phyloP scores from a whole-genome alignment of 768 basidiomycete genomes.

The Hydnomerulius pinastri region DNA sequence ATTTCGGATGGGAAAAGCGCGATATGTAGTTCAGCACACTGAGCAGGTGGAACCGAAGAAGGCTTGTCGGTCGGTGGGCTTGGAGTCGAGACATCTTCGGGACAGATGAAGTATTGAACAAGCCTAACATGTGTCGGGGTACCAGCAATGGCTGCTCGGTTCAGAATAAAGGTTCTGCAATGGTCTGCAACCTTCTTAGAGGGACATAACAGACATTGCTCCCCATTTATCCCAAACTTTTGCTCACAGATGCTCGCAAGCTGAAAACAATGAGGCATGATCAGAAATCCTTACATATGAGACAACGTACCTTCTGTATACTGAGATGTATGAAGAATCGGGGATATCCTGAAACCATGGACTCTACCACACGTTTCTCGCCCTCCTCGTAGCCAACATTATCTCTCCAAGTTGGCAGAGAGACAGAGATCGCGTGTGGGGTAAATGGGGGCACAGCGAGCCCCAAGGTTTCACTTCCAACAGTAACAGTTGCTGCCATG shows the following conservation, averaged over 20 bases:
- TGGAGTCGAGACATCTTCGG: slow-evolving; percentile 44
- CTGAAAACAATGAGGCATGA: slow-evolving; percentile 40
- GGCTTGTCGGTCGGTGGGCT: slow-evolving; percentile 16
- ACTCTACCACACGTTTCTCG: slow-evolving; percentile 71
- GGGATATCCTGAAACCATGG: slow-evolving; percentile 90
- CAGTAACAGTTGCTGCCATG: slow-evolving; percentile 8
- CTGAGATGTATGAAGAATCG: slow-evolving; percentile 90
- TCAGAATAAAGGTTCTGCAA: slow-evolving; percentile 72
- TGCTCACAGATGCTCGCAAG: slow-evolving; percentile 75
- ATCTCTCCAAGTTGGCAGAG: slow-evolving; percentile 89
- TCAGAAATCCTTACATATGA: background rate
- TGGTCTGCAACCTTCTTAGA: slow-evolving; percentile 70
- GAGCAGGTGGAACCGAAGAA: slow-evolving; percentile 23
- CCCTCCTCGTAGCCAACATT: slow-evolving; percentile 93
- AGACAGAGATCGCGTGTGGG: slow-evolving; percentile 93
- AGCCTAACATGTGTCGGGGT: slow-evolving; percentile 51
- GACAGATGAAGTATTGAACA: slow-evolving; percentile 71
- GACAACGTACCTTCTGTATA: slow-evolving; percentile 73
- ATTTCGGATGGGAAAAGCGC: slow-evolving; percentile 69
- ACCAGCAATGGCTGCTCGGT: slow-evolving; percentile 47
- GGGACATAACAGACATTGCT: slow-evolving; percentile 79
- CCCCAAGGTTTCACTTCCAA: slow-evolving; percentile 38
- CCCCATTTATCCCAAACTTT: slow-evolving; percentile 72
- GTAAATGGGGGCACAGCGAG: slow-evolving; percentile 63
- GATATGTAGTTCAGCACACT: slow-evolving; percentile 72